Conservation (phyloP, 371 early-diverging fungal genomes). For the Cladochytrium tenue region DNA sequence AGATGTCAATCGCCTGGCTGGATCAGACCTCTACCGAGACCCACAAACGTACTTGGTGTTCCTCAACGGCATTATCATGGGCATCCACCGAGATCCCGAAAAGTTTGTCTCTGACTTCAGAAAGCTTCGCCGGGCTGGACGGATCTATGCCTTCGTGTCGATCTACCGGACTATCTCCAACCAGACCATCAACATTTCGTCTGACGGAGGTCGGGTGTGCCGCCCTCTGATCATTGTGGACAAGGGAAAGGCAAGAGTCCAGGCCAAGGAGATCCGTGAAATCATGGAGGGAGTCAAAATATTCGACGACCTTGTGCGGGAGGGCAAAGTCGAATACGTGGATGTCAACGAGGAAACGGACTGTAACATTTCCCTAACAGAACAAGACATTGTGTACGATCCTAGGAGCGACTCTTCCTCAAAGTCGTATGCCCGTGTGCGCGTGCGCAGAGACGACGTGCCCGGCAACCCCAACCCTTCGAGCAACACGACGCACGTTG, state of each 20-base stretch:
- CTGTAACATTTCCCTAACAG: constrained; percentile 89
- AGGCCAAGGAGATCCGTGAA: constrained; percentile 70
- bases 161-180: constrained; percentile 87
- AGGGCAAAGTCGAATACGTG: constrained; percentile 97
- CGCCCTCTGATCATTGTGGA: constrained; percentile 98
- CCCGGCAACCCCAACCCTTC: constrained; percentile 19
- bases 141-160: constrained; percentile 89
- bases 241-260: constrained; percentile 72
- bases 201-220: constrained; percentile 98
- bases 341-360: constrained; percentile 99
- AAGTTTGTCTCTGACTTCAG: constrained; percentile 84
- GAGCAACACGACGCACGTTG: constrained; percentile 90
- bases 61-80: constrained; percentile 90
- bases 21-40: constrained; percentile 75
- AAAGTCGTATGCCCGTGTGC: constrained; percentile 1
- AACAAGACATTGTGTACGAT: constrained; percentile 69
- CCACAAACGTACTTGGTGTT: constrained; percentile 78
- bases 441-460: background rate
- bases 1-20: constrained; percentile 81
- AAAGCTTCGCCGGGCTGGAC: constrained; percentile 80
- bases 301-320: constrained; percentile 89
- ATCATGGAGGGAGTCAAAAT: constrained; percentile 65
- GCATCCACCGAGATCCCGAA: constrained; percentile 77
- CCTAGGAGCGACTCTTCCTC: constrained; percentile 23
- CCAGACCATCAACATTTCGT: constrained; percentile 86